Evolutionary conservation across 768 basidiomycete genomes (phyloP).

Genomic region (Calocera cornea): DNA sequence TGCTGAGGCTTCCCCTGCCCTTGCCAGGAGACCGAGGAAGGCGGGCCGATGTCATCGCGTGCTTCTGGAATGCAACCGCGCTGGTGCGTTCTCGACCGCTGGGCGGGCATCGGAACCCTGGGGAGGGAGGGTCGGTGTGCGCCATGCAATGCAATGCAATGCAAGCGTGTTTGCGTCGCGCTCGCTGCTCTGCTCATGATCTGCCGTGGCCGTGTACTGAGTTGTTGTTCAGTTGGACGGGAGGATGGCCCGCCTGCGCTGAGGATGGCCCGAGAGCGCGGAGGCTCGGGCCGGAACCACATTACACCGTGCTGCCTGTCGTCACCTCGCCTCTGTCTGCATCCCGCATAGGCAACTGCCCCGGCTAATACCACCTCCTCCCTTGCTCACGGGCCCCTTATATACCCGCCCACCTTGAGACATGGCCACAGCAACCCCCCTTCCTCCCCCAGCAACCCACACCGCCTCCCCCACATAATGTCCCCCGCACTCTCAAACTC

Average conservation of each 20-base stretch:
- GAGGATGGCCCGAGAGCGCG: neutral
- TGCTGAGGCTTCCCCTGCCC: neutral
- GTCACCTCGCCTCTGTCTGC: neutral
- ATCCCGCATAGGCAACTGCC: no score
- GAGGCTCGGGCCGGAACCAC: neutral
- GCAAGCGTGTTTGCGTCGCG: neutral
- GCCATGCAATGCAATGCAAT: neutral
- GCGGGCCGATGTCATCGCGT: no score
- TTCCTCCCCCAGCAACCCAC: conserved; percentile 6
- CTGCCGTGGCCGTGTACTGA: no score
- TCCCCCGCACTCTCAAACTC: conserved; percentile 38
- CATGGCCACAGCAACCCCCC: neutral
- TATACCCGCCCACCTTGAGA: neutral
- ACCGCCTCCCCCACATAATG: conserved; percentile 21
- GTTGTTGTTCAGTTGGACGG: no score
- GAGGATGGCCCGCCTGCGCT: neutral
- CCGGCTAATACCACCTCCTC: neutral
- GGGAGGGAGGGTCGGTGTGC: no score
- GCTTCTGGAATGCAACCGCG: no score
- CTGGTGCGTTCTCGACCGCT: no score
- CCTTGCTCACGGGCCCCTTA: neutral
- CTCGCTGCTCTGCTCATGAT: neutral
- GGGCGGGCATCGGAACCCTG: no score
- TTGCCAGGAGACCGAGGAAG: neutral
- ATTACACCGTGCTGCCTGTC: neutral